Conservation (phyloP, 2,329 filamentous ascomycete species). For the Colletotrichum sp. region DNA sequence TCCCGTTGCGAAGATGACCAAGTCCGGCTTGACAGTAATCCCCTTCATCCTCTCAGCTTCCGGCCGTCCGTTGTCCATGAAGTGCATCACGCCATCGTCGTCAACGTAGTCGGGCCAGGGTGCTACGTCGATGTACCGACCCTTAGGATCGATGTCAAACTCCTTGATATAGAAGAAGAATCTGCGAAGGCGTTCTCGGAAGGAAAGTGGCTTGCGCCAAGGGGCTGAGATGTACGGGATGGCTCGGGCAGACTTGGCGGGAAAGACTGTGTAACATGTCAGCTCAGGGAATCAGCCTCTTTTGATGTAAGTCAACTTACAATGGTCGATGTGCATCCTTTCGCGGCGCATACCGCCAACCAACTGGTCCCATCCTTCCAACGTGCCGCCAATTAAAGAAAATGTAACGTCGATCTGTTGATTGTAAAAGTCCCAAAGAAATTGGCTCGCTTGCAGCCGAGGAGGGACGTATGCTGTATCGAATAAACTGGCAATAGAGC, state of each 20-base stretch:
- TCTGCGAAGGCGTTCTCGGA: constrained; percentile 33
- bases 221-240: constrained; percentile 37
- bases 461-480: constrained; percentile 56
- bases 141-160: constrained; percentile 23
- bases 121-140: constrained; percentile 37
- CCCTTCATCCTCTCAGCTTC: constrained; percentile 34
- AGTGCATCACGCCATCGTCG: constrained; percentile 34
- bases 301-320: background rate
- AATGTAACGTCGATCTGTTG: constrained; percentile 48
- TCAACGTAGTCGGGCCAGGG: constrained; percentile 37
- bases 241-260: constrained; percentile 37
- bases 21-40: constrained; percentile 35
- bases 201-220: constrained; percentile 29
- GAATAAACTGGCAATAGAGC: constrained; percentile 52
- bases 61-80: constrained; percentile 31
- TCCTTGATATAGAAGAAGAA: constrained; percentile 34
- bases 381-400: constrained; percentile 48
- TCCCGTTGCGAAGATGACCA: constrained; percentile 41
- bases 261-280: constrained; percentile 29
- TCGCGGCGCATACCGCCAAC: constrained; percentile 44
- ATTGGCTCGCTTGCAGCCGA: constrained; percentile 43
- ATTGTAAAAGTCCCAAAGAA: constrained; percentile 45
- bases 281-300: background rate
- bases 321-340: constrained; percentile 20
- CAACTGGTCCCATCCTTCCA: constrained; percentile 52